Percentiles rank a stretch among this genome's conserved stretches.
Evolutionary conservation across 495 filamentous ascomycete genomes (phyloP).

Genomic region (Penicillium goetzii): DNA sequence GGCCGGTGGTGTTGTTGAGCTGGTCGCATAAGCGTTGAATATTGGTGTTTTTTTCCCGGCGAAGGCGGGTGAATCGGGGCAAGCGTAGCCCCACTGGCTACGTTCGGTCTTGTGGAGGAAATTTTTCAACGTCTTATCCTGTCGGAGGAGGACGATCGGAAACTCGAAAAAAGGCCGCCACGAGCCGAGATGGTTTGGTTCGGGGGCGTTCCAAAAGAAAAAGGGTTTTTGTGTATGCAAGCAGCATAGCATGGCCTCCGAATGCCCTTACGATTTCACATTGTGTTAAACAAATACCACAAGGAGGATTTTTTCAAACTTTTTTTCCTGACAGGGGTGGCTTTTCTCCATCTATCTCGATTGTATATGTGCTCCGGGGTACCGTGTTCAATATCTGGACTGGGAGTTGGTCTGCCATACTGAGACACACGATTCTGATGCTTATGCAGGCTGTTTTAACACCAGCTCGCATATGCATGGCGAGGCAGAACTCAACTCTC

Average conservation of each 20-base stretch:
- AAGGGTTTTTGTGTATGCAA: constrained; percentile 51
- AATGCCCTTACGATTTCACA: constrained; percentile 51
- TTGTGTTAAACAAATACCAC: constrained; percentile 49
- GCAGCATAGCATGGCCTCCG: constrained; percentile 47
- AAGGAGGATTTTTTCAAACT: constrained; percentile 39
- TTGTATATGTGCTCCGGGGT: not conserved
- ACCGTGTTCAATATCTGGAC: not conserved
- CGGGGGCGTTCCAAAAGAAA: constrained; percentile 39
- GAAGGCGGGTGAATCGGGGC: constrained; percentile 40
- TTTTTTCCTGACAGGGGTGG: not conserved
- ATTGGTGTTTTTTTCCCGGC: constrained; percentile 33
- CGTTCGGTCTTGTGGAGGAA: constrained; percentile 41
- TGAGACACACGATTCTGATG: not conserved
- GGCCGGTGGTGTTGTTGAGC: constrained; percentile 86
- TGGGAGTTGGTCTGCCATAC: not conserved
- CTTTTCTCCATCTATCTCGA: not conserved
- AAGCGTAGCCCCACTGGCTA: constrained; percentile 35
- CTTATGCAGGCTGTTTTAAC: not conserved
- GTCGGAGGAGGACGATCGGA: constrained; percentile 35
- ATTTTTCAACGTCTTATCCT: constrained; percentile 29
- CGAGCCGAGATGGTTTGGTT: constrained; percentile 25
- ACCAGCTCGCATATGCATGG: not conserved
- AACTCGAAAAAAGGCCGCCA: constrained; percentile 37
- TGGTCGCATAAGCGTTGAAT: constrained; percentile 75
- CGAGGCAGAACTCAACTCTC: not conserved